Conservation (phyloP, 768 basidiomycete species). For the Pholiota molesta region DNA sequence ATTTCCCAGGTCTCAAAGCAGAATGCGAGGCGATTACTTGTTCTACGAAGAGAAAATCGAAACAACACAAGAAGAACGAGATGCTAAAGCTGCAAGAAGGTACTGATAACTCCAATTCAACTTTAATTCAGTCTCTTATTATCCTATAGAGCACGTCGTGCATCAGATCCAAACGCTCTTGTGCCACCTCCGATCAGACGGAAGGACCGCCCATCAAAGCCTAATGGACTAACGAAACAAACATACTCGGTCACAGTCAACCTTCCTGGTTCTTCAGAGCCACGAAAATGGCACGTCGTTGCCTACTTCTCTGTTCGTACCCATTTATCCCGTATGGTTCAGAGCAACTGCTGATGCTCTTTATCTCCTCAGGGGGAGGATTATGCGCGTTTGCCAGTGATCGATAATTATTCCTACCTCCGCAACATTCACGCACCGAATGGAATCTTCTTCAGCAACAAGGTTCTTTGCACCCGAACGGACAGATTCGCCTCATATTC, state of each 20-base stretch:
- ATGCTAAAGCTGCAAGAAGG: slow-evolving; percentile 80
- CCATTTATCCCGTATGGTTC: slow-evolving; percentile 3
- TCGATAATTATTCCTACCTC: slow-evolving; percentile 77
- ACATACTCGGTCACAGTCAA: slow-evolving; percentile 81
- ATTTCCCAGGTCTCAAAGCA: slow-evolving; percentile 71
- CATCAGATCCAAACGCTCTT: slow-evolving; percentile 61
- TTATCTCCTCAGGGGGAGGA: slow-evolving; percentile 57
- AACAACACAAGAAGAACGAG: slow-evolving; percentile 77
- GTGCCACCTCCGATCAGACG: slow-evolving; percentile 65
- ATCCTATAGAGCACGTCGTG: slow-evolving; percentile 51
- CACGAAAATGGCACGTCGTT: slow-evolving; percentile 82
- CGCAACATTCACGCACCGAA: slow-evolving; percentile 67
- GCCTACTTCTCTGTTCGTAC: slow-evolving; percentile 73
- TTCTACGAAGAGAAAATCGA: slow-evolving; percentile 87
- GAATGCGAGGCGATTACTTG: slow-evolving; percentile 82
- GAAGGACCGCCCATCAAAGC: slow-evolving; percentile 78
- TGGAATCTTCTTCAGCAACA: slow-evolving; percentile 75
- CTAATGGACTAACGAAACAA: slow-evolving; percentile 83
- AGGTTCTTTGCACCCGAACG: slow-evolving; percentile 44
- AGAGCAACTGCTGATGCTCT: slow-evolving; percentile 6
- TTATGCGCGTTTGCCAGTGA: slow-evolving; percentile 68
- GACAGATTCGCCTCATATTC: slow-evolving; percentile 49
- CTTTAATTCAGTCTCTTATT: slow-evolving; percentile 7
- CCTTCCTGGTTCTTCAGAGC: slow-evolving; percentile 56
- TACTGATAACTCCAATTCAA: slow-evolving; percentile 29